phyloP scores from a whole-genome alignment of 495 filamentous ascomycete genomes.

The Lineolata rhizophorae region DNA sequence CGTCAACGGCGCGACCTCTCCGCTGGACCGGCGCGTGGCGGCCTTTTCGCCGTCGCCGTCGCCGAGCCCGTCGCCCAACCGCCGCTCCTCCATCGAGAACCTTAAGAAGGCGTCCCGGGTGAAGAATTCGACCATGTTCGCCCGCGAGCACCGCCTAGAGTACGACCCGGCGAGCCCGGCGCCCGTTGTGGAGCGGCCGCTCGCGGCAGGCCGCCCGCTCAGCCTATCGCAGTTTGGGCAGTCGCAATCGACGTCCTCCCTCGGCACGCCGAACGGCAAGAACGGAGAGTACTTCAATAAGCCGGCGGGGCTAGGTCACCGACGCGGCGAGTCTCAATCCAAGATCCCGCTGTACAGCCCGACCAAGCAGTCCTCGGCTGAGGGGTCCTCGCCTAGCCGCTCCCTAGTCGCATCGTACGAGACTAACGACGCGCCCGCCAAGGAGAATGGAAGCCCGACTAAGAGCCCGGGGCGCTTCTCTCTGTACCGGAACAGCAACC shows the following conservation, averaged over 20 bases:
- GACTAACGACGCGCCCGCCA: conserved; percentile 39
- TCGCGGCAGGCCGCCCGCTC: conserved; percentile 37
- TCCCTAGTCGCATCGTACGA: conserved; percentile 15
- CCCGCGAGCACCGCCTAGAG: conserved; percentile 68
- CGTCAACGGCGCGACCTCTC: no score
- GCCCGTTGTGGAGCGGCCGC: conserved; percentile 53
- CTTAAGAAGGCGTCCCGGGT: conserved; percentile 84
- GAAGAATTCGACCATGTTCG: conserved; percentile 90
- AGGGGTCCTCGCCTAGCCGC: conserved; percentile 10
- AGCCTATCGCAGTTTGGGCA: conserved; percentile 38
- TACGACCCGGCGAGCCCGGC: conserved; percentile 57
- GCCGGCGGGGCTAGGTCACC: conserved; percentile 14
- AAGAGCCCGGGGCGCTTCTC: conserved; percentile 41
- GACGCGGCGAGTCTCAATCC: conserved; percentile 16
- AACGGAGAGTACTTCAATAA: conserved; percentile 18
- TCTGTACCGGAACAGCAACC: no score
- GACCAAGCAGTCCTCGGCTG: conserved; percentile 10
- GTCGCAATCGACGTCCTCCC: no score
- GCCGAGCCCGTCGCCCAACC: conserved; percentile 38
- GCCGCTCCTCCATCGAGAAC: conserved; percentile 78
- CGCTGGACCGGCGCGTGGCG: conserved; percentile 27
- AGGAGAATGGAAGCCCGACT: conserved; percentile 51
- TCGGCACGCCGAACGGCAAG: conserved; percentile 25
- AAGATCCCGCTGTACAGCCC: conserved; percentile 16
- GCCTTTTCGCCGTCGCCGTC: conserved; percentile 32